Percentiles rank a stretch among this genome's conserved stretches.
Conservation (phyloP, 352 stramenopile species). For the Globisporangium paroecandrum region DNA sequence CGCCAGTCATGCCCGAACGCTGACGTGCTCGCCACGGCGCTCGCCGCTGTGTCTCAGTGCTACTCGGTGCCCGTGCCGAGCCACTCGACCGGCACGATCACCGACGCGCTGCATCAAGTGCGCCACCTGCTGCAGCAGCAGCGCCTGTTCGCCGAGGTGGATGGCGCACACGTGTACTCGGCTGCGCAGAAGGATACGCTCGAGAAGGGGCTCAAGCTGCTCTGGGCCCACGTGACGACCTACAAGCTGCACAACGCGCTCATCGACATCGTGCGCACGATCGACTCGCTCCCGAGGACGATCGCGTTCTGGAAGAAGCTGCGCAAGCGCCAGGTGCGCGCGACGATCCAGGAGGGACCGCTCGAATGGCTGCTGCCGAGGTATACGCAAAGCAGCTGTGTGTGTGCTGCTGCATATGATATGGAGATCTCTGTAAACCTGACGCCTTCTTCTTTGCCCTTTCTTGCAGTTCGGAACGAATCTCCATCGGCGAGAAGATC, state of each 20-base stretch:
- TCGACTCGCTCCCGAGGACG: slow-evolving; percentile 69
- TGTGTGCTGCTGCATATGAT: not conserved
- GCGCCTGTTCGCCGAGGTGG: slow-evolving; percentile 28
- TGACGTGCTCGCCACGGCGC: slow-evolving; percentile 32
- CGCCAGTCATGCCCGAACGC: slow-evolving; percentile 25
- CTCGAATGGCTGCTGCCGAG: slow-evolving; percentile 61
- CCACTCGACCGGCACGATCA: slow-evolving; percentile 29
- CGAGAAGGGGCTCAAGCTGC: slow-evolving; percentile 30
- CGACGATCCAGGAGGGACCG: slow-evolving; percentile 46
- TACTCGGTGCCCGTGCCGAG: slow-evolving; percentile 48
- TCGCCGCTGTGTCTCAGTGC: slow-evolving; percentile 39
- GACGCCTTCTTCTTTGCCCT: not conserved
- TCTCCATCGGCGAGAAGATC: slow-evolving; percentile 56
- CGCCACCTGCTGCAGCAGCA: slow-evolving; percentile 38
- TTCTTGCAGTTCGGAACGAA: slow-evolving; percentile 34
- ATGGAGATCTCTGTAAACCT: not conserved
- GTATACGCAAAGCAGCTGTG: slow-evolving; percentile 15
- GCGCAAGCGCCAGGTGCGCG: slow-evolving; percentile 42
- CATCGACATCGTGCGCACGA: slow-evolving; percentile 50
- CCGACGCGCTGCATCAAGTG: slow-evolving; percentile 36
- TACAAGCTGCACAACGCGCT: slow-evolving; percentile 60
- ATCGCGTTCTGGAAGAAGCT: slow-evolving; percentile 68
- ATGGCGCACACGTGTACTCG: slow-evolving; percentile 17
- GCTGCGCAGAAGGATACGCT: slow-evolving; percentile 29
- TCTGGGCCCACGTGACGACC: slow-evolving; percentile 62